Base-by-base conservation (phyloP, 495 filamentous ascomycete species). In the Neurospora sp. region DNA sequence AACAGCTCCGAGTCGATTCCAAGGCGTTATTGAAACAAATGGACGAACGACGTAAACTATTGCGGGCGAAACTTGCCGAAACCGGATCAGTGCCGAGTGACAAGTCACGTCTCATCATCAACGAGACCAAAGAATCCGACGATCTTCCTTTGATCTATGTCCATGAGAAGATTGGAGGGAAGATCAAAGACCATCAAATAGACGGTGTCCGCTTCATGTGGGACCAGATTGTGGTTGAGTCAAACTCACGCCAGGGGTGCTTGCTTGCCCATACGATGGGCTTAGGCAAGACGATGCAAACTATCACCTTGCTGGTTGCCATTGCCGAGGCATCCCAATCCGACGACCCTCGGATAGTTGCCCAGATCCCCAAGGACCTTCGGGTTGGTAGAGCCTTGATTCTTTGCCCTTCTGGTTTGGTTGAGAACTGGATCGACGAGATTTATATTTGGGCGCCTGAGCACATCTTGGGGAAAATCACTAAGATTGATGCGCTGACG, bases 201-300 rank as follows among this genome's bases (percentile, higher is more conserved):
- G 76, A 86, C 2, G 94, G 95, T 5, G 88, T 97, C 69, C 90
- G 91, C 27, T 97, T 97, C 81, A 86, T 98, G 87, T 98, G 94
- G 94, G 88, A 92, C 73, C 91, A 96, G 72, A 78, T 97, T 35
- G 89, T 93, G 8, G 75, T 79, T 37, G 76, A 80, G 27, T 85
- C 85, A 18, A 84, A 85, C 39, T 78, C 77, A 4, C 83, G 82
- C 35, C 89, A 92, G 78, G 94, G 94, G 7, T 96, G 93, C 76
- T 83, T 98, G 4, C 86, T 98, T 39, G 93, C 94, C 3, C 94
- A 97, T 78, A 93, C 93, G 1, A 97, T 97, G 95, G 94, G 94
- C 3, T 81, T 98, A 18, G 94, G 94, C 16, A 98, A 98, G 81
- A 97, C 95, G 0, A 92, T 97, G 88, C 95, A 97, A 82, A 87